Conservation (phyloP, 73 alveolate species). For the Blepharisma japonicum region DNA sequence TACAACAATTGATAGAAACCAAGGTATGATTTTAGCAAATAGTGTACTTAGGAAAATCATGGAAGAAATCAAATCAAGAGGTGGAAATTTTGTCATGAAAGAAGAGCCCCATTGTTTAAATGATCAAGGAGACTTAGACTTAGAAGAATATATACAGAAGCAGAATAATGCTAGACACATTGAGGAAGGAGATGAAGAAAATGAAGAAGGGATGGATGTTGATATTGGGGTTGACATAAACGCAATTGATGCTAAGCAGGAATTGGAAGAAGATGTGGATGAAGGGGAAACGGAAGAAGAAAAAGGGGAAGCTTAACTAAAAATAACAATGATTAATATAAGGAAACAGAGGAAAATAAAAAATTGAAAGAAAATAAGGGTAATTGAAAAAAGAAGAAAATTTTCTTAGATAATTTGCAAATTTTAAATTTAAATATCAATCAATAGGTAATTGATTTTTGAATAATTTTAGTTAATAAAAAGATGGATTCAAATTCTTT, state of each 20-base stretch:
- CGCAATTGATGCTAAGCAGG: slow-evolving; percentile 39
- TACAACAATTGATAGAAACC: slow-evolving; percentile 64
- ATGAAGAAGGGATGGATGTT: slow-evolving; percentile 55
- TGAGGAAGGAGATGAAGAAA: slow-evolving; percentile 61
- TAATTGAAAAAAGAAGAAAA: no score
- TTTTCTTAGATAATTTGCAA: no score
- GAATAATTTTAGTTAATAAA: no score
- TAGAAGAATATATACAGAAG: slow-evolving; percentile 36
- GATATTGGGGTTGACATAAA: slow-evolving; percentile 32
- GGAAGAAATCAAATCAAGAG: slow-evolving; percentile 52
- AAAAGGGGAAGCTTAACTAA: slow-evolving; percentile 55
- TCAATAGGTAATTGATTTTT: no score
- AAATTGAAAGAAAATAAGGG: no score
- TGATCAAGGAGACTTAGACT: slow-evolving; percentile 51
- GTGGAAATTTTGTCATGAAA: slow-evolving; percentile 67
- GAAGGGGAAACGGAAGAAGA: slow-evolving; percentile 70
- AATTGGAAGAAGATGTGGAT: slow-evolving; percentile 45
- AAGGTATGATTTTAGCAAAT: slow-evolving; percentile 62
- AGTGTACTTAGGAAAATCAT: slow-evolving; percentile 60
- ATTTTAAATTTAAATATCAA: no score
- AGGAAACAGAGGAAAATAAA: no score
- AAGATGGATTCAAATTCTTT: no score
- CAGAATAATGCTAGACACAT: slow-evolving; percentile 31
- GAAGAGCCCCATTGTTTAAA: slow-evolving; percentile 69
- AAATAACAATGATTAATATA: slow-evolving; percentile 2